phyloP scores from a whole-genome alignment of 768 basidiomycete genomes.

The Termitomyces sp. region DNA sequence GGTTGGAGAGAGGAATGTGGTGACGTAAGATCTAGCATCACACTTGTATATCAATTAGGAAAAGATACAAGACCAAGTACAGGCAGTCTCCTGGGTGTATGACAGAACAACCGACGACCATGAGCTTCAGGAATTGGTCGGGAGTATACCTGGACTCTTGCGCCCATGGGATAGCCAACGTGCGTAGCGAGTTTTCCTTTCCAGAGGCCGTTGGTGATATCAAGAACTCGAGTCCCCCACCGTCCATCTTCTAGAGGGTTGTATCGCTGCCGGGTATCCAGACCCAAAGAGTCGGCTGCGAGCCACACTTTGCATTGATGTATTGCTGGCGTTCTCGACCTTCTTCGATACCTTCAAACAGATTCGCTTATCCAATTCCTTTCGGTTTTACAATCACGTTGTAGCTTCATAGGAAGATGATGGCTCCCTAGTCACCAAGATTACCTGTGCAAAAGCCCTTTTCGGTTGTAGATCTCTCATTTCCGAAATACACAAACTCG shows the following conservation, averaged over 20 bases:
- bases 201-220: neutral
- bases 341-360: neutral
- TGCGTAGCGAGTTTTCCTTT: neutral
- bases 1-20: no score
- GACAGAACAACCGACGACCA: neutral
- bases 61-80: neutral
- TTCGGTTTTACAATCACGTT: neutral
- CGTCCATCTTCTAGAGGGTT: neutral
- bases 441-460: neutral
- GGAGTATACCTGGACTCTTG: conserved; percentile 3
- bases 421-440: neutral
- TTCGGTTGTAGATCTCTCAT: neutral
- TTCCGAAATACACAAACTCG: neutral
- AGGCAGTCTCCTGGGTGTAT: conserved; percentile 3
- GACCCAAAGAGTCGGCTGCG: neutral
- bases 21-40: neutral
- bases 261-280: neutral
- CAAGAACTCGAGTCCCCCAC: neutral
- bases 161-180: neutral
- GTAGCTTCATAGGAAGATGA: neutral
- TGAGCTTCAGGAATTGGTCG: neutral
- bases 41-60: no score
- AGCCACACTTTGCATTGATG: neutral
- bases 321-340: neutral
- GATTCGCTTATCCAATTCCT: neutral